Percentiles rank a stretch among this genome's conserved stretches.
Conservation (phyloP, 768 basidiomycete genomes). For the Pleurotus ostreatus region DNA sequence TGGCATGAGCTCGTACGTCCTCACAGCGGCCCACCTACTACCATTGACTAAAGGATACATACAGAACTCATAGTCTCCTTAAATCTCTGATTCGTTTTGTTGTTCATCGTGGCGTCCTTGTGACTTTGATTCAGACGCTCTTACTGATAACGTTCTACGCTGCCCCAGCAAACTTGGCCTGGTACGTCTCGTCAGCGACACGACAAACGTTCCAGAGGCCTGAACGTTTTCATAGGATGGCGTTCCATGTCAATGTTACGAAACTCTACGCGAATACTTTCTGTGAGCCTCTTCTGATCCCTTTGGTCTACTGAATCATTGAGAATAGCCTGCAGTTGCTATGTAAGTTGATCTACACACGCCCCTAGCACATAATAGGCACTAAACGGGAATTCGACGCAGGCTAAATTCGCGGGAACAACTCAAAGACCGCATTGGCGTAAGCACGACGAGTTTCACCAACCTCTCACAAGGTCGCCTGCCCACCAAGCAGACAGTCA, state of each 20-base stretch:
- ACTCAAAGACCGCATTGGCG: slow-evolving; percentile 15
- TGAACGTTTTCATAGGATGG: slow-evolving; percentile 27
- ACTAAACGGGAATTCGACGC: neutral
- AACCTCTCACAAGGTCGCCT: neutral
- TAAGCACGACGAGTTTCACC: slow-evolving; percentile 5
- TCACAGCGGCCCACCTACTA: neutral
- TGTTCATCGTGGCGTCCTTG: slow-evolving; percentile 39
- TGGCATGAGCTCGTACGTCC: slow-evolving; percentile 31
- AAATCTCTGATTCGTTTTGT: slow-evolving; percentile 35
- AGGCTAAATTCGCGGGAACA: slow-evolving; percentile 20
- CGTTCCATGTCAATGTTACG: slow-evolving; percentile 44
- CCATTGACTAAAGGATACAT: neutral
- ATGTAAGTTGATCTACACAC: slow-evolving; percentile 20
- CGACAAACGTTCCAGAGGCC: neutral
- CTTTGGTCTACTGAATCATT: neutral
- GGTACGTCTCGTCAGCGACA: slow-evolving; percentile 20
- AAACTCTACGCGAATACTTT: slow-evolving; percentile 47
- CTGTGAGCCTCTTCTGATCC: slow-evolving; percentile 33
- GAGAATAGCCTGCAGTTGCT: slow-evolving; percentile 20
- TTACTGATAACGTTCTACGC: slow-evolving; percentile 39
- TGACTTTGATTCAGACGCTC: slow-evolving; percentile 37
- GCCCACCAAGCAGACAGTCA: slow-evolving; percentile 2
- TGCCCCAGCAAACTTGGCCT: slow-evolving; percentile 29
- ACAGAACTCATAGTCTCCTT: slow-evolving; percentile 37
- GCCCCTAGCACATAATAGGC: neutral